Evolutionary conservation across 345 rosid genomes (phyloP).

Genomic region (Syzygium aromaticum): DNA sequence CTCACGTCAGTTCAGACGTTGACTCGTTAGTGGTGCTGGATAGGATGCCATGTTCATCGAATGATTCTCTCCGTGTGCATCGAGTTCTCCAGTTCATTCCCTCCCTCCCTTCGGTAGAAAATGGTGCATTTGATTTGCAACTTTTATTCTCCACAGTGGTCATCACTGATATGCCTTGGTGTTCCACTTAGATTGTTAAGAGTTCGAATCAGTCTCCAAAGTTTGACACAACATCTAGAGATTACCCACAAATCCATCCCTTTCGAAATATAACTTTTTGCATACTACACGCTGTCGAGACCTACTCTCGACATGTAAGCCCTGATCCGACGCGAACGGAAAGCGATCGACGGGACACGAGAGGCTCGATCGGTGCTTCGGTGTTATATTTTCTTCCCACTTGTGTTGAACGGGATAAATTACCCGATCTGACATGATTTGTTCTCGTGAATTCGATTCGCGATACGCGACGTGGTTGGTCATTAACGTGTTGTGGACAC

Average conservation of each 20-base stretch:
- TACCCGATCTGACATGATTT: accelerated
- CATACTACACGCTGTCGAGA: background rate
- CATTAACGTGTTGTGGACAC: no score
- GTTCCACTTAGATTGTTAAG: no score
- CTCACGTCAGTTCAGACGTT: background rate
- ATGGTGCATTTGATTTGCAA: background rate
- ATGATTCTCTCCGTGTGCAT: background rate
- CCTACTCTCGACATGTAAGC: background rate
- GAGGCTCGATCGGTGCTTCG: background rate
- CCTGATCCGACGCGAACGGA: accelerated
- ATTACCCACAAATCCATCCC: background rate
- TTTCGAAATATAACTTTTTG: background rate
- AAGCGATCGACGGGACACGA: background rate
- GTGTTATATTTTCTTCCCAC: background rate
- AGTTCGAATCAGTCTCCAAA: background rate
- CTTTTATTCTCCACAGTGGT: background rate
- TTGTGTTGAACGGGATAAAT: background rate
- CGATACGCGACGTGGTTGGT: background rate
- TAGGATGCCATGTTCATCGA: background rate
- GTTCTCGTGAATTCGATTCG: background rate
- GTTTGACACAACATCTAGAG: background rate
- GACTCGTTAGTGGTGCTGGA: background rate
- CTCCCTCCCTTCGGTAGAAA: background rate
- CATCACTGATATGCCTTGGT: no score
- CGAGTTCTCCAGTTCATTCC: background rate